These are phyloP conservation scores for Quercus lobata DNA, from an alignment of 331 rosid species.

Conservation along the genomic window DNA sequence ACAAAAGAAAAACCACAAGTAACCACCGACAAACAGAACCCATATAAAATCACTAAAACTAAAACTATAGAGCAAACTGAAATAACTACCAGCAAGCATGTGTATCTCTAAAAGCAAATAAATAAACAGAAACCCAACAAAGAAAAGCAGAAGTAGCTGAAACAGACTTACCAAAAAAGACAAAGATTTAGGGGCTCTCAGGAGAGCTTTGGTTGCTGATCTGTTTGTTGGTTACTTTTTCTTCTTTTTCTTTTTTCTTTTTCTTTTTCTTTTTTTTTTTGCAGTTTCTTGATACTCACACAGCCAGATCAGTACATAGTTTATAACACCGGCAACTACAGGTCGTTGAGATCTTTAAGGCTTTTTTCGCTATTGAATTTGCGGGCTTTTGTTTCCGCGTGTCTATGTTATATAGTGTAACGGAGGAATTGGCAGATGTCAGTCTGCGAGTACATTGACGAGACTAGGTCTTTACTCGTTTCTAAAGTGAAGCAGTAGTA, in stretches of 20 bases:
- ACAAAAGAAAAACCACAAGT: neutral
- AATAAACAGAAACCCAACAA: neutral
- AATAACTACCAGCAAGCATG: neutral
- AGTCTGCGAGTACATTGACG: conserved; percentile 14
- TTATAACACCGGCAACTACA: conserved; percentile 15
- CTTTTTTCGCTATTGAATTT: no score
- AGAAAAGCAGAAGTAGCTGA: neutral
- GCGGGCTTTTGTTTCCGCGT: no score
- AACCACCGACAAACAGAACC: conserved; percentile 15
- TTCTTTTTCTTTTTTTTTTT: no score
- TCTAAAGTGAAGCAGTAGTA: no score
- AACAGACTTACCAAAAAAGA: conserved; percentile 11
- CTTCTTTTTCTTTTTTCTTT: no score
- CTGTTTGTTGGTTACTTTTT: no score
- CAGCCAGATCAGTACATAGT: no score
- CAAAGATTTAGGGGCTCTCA: neutral
- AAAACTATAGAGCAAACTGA: neutral
- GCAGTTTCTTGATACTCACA: no score
- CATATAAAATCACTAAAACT: neutral
- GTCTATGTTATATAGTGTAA: no score
- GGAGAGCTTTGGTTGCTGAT: neutral
- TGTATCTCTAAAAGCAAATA: neutral
- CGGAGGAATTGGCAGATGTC: neutral
- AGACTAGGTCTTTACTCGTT: neutral
- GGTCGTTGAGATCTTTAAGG: neutral